These are phyloP conservation scores for Pestalotiopsis sp. DNA, from an alignment of 2,329 filamentous ascomycete species.

Conservation along the genomic window DNA sequence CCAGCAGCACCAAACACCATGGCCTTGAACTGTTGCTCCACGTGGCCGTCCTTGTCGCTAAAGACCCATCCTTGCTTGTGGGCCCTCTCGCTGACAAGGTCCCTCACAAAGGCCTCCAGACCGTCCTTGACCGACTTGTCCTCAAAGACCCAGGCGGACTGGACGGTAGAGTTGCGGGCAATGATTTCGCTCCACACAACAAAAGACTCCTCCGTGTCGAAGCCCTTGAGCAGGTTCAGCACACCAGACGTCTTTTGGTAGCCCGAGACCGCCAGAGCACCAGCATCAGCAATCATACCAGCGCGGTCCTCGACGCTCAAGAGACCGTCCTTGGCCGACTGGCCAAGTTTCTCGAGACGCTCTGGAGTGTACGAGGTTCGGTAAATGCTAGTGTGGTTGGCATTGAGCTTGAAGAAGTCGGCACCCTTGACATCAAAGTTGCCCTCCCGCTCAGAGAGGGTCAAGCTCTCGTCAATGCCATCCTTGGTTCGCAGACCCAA, in stretches of 20 bases:
- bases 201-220: slow-evolving; percentile 82
- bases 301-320: slow-evolving; percentile 88
- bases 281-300: slow-evolving; percentile 92
- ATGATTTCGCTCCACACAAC: slow-evolving; percentile 95
- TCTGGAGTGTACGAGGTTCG: slow-evolving; percentile 84
- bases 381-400: slow-evolving; percentile 91
- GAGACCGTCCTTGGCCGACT: slow-evolving; percentile 78
- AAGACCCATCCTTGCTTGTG: slow-evolving; percentile 90
- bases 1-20: slow-evolving; percentile 86
- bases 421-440: slow-evolving; percentile 75
- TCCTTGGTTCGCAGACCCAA: slow-evolving; percentile 80
- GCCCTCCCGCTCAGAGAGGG: slow-evolving; percentile 69
- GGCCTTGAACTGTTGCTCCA: slow-evolving; percentile 92
- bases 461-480: slow-evolving; percentile 76
- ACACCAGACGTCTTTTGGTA: slow-evolving; percentile 93
- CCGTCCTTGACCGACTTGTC: slow-evolving; percentile 71
- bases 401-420: slow-evolving; percentile 96
- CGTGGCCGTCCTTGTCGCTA: slow-evolving; percentile 79
- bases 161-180: slow-evolving; percentile 73
- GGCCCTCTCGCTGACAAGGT: slow-evolving; percentile 75
- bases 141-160: slow-evolving; percentile 87
- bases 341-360: slow-evolving; percentile 81
- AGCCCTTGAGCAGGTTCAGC: slow-evolving; percentile 80
- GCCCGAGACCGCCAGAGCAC: slow-evolving; percentile 83
- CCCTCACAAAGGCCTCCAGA: slow-evolving; percentile 79